Conservation (phyloP, 768 basidiomycete species). For the Leccinum boreale region DNA sequence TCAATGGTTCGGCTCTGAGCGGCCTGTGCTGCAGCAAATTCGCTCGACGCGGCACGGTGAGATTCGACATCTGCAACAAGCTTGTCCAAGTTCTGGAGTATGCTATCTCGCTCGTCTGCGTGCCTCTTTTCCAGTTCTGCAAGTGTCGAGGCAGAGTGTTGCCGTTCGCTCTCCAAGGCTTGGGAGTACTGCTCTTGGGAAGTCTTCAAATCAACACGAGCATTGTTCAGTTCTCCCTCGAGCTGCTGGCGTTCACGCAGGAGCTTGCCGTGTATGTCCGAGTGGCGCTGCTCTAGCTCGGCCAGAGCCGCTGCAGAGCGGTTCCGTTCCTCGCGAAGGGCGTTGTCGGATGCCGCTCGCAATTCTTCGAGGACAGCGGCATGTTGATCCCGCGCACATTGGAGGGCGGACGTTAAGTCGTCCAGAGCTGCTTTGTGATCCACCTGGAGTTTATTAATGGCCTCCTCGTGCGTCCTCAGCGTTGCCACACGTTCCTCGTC, state of each 20-base stretch:
- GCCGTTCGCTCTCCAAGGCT: slow-evolving; percentile 27
- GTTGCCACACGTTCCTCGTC: slow-evolving; percentile 37
- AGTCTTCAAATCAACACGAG: slow-evolving; percentile 43
- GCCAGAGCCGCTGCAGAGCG: slow-evolving; percentile 43
- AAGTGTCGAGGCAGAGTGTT: slow-evolving; percentile 20
- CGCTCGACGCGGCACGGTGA: slow-evolving; percentile 46
- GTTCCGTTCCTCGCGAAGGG: slow-evolving; percentile 46
- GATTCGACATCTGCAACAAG: slow-evolving; percentile 52
- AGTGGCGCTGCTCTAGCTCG: slow-evolving; percentile 49
- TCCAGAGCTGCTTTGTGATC: slow-evolving; percentile 49
- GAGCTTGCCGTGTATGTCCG: slow-evolving; percentile 44
- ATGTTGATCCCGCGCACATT: slow-evolving; percentile 36
- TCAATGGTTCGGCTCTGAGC: slow-evolving; percentile 46
- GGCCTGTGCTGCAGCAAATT: slow-evolving; percentile 34
- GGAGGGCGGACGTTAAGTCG: slow-evolving; percentile 38
- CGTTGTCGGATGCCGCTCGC: slow-evolving; percentile 30
- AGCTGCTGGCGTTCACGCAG: slow-evolving; percentile 36
- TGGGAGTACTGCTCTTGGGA: slow-evolving; percentile 15
- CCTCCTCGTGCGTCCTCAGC: slow-evolving; percentile 41
- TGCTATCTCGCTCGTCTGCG: slow-evolving; percentile 22
- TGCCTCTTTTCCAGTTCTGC: slow-evolving; percentile 16
- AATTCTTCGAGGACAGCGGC: slow-evolving; percentile 35
- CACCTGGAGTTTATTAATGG: slow-evolving; percentile 36
- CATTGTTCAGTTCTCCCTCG: slow-evolving; percentile 53
- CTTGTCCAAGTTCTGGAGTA: slow-evolving; percentile 46